Conservation (phyloP, 2,329 filamentous ascomycete species). For the Beauveria medogensis region DNA sequence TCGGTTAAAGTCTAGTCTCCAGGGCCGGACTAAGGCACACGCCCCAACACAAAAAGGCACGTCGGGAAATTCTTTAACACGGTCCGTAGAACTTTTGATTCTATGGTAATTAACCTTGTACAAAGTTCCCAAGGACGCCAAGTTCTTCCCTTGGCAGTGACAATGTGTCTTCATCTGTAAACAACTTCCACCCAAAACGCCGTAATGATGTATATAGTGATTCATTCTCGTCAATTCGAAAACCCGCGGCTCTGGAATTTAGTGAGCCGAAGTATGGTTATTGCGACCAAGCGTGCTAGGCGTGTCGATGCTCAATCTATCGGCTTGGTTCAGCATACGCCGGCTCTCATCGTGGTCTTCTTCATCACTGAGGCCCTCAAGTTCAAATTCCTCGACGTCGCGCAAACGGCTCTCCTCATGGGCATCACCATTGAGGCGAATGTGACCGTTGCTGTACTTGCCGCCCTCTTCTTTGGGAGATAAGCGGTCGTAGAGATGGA, state of each 20-base stretch:
- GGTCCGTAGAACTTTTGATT: background rate
- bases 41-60: background rate
- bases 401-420: constrained; percentile 51
- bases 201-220: background rate
- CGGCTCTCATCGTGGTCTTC: constrained; percentile 60
- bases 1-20: too few species aligned
- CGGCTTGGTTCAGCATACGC: constrained; percentile 27
- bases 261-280: constrained; percentile 22
- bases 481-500: constrained; percentile 70
- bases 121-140: background rate
- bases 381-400: constrained; percentile 88
- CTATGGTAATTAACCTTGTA: background rate
- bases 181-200: constrained; percentile 1
- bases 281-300: constrained; percentile 31
- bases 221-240: background rate
- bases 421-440: constrained; percentile 23
- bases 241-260: background rate
- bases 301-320: constrained; percentile 33
- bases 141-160: background rate
- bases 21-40: background rate
- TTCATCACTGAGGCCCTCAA: constrained; percentile 83
- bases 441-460: constrained; percentile 28
- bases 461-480: constrained; percentile 32
- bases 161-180: background rate
- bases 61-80: background rate